phyloP scores from a whole-genome alignment of 1,284 basidiomycete species.

The Puccinia brachypodii region DNA sequence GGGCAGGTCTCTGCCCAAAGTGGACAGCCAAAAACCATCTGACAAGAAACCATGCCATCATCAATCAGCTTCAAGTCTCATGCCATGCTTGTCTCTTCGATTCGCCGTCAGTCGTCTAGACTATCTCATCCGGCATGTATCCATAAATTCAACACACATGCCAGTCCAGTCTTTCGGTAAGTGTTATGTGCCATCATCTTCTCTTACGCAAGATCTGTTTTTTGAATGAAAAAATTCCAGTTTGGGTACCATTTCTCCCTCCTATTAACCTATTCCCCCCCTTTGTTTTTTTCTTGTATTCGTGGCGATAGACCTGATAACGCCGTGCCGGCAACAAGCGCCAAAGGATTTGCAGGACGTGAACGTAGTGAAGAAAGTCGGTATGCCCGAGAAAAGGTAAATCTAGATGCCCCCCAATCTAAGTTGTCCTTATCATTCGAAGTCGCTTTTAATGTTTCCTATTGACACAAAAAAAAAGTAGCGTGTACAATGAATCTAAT shows the following conservation, averaged over 20 bases:
- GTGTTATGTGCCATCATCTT: not conserved
- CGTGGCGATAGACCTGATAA: constrained; percentile 16
- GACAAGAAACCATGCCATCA: not conserved
- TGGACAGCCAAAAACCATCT: not conserved
- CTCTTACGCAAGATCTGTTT: not conserved
- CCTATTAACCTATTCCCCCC: not conserved
- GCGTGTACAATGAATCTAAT: not conserved
- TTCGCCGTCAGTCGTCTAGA: not conserved
- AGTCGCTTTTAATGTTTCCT: too few species aligned
- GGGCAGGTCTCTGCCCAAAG: too few species aligned
- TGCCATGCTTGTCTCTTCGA: not conserved
- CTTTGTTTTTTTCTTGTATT: not conserved
- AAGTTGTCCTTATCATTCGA: too few species aligned
- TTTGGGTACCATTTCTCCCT: not conserved
- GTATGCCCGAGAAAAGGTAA: constrained; percentile 31
- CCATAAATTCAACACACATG: constrained; percentile 3
- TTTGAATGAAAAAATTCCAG: not conserved
- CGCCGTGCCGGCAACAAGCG: constrained; percentile 1
- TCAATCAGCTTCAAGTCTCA: not conserved
- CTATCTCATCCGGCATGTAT: not conserved
- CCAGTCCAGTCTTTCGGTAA: constrained; percentile 19
- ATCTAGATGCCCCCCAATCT: too few species aligned
- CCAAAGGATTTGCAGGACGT: constrained; percentile 21
- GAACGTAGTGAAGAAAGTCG: constrained; percentile 40
- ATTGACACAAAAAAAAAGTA: too few species aligned